These are phyloP conservation scores for Bryoglossum gracile DNA, from an alignment of 495 filamentous ascomycete genomes.

Conservation along the genomic window DNA sequence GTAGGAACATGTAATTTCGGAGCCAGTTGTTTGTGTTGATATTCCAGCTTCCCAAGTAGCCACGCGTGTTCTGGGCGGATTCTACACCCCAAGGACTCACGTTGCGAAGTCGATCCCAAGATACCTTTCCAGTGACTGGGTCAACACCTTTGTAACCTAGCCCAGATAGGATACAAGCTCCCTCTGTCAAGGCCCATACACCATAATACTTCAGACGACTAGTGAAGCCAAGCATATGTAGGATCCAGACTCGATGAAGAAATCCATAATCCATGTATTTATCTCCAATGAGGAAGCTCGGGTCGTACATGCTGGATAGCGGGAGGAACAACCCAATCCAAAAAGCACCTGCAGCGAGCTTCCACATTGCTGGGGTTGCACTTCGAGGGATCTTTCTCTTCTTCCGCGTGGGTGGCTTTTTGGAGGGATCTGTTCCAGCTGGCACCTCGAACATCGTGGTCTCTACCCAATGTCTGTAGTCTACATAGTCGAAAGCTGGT, in stretches of 20 bases:
- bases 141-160: constrained; percentile 94
- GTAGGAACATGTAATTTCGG: constrained; percentile 89
- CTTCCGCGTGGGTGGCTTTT: constrained; percentile 76
- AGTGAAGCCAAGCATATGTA: constrained; percentile 77
- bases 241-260: constrained; percentile 59
- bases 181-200: constrained; percentile 88
- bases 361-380: constrained; percentile 74
- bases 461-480: constrained; percentile 88
- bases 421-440: constrained; percentile 65
- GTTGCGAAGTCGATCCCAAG: constrained; percentile 85
- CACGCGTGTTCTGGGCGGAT: constrained; percentile 81
- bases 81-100: constrained; percentile 79
- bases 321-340: constrained; percentile 81
- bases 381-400: constrained; percentile 93
- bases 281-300: constrained; percentile 51
- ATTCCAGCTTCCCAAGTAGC: constrained; percentile 88
- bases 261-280: constrained; percentile 60
- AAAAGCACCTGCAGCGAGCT: constrained; percentile 58
- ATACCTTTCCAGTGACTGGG: constrained; percentile 67
- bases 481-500: constrained; percentile 87
- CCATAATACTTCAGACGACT: constrained; percentile 90
- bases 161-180: constrained; percentile 87
- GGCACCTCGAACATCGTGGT: constrained; percentile 90
- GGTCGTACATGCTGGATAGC: constrained; percentile 58
- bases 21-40: constrained; percentile 98